These are phyloP conservation scores for Kalmusia sp. DNA, from an alignment of 2,329 filamentous ascomycete species.

Conservation along the genomic window DNA sequence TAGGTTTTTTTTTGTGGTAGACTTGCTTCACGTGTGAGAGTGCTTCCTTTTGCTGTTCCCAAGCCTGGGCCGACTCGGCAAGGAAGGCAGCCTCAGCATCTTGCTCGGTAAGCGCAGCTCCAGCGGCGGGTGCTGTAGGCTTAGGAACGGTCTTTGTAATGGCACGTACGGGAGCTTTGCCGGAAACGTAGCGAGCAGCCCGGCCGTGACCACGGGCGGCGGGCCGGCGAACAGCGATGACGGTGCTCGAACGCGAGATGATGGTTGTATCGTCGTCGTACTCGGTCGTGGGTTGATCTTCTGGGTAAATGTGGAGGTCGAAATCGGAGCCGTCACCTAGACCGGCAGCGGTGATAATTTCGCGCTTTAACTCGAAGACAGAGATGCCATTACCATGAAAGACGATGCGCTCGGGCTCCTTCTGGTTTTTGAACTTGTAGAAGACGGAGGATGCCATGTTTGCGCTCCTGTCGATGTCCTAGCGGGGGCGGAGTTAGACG, in stretches of 20 bases:
- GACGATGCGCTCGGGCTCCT: constrained; percentile 90
- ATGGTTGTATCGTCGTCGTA: constrained; percentile 99
- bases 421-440: constrained; percentile 99
- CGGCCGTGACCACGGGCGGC: constrained; percentile 86
- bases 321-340: constrained; percentile 96
- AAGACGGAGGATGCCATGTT: constrained; percentile 95
- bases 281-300: constrained; percentile 85
- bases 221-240: constrained; percentile 86
- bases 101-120: constrained; percentile 79
- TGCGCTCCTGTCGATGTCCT: constrained; percentile 11
- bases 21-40: constrained; percentile 73
- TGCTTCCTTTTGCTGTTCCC: constrained; percentile 91
- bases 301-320: constrained; percentile 91
- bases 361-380: constrained; percentile 97
- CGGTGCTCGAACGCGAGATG: constrained; percentile 91
- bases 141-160: constrained; percentile 74
- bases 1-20: constrained; percentile 63
- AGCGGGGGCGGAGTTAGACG: constrained; percentile 17
- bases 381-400: constrained; percentile 98
- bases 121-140: constrained; percentile 62
- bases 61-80: constrained; percentile 86
- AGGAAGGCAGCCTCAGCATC: constrained; percentile 94
- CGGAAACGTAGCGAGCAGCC: constrained; percentile 93
- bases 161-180: constrained; percentile 89
- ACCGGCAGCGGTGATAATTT: constrained; percentile 94